phyloP scores from a whole-genome alignment of 768 basidiomycete species.

The Hypholoma fasciculare region DNA sequence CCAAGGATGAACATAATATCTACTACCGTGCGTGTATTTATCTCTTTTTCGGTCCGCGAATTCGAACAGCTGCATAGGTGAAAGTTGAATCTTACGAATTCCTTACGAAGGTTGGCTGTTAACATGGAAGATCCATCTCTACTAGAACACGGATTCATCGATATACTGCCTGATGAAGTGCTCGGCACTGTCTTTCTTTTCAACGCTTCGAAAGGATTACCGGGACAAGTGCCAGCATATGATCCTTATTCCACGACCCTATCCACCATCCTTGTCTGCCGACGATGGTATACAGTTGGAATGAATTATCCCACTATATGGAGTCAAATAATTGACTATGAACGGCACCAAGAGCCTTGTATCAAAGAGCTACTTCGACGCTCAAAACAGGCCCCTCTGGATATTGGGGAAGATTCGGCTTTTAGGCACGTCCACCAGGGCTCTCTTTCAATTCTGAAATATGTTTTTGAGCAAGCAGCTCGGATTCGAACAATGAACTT shows the following conservation, averaged over 20 bases:
- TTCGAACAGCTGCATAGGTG: too few relatives aligned
- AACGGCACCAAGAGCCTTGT: constrained; percentile 10
- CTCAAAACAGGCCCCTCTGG: constrained; percentile 20
- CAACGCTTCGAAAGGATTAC: constrained; percentile 11
- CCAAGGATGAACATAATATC: too few relatives aligned
- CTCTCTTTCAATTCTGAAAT: constrained; percentile 13
- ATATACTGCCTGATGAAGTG: constrained; percentile 15
- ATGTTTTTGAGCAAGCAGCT: constrained; percentile 16
- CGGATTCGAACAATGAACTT: constrained; percentile 21
- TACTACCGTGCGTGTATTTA: too few relatives aligned
- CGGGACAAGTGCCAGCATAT: not conserved
- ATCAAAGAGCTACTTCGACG: constrained; percentile 18
- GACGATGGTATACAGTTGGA: constrained; percentile 21
- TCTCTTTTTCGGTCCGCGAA: too few relatives aligned
- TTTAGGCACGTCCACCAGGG: constrained; percentile 15
- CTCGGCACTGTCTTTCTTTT: constrained; percentile 14
- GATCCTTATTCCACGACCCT: constrained; percentile 14
- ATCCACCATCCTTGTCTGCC: constrained; percentile 19
- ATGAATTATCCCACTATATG: constrained; percentile 19
- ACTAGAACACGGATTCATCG: constrained; percentile 5
- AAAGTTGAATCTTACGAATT: too few relatives aligned
- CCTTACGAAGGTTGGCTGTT: not conserved
- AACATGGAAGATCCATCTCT: not conserved
- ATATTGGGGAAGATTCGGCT: constrained; percentile 19
- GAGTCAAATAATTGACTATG: constrained; percentile 24